phyloP scores from a whole-genome alignment of 2,329 filamentous ascomycete species.

The Sclerotinia subarctica region DNA sequence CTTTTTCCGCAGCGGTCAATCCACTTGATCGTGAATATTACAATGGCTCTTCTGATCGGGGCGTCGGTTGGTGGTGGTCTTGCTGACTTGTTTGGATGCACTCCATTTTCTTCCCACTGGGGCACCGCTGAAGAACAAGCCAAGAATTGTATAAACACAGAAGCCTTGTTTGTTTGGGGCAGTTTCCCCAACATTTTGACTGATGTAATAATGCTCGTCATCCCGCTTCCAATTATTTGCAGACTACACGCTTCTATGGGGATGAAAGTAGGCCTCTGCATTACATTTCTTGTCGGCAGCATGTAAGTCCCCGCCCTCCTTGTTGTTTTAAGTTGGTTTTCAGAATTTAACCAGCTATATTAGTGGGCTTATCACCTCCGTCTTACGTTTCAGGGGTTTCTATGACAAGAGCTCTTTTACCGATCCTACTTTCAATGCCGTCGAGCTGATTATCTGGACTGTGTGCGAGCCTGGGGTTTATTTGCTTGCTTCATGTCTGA shows the following conservation, averaged over 20 bases:
- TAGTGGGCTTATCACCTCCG: slow-evolving; percentile 8
- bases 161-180: too few species aligned
- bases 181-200: slow-evolving; percentile 13
- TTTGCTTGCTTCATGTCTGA: slow-evolving; percentile 9
- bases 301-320: neutral
- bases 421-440: neutral
- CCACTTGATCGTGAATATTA: too few species aligned
- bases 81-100: too few species aligned
- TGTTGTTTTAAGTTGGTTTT: neutral
- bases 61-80: too few species aligned
- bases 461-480: slow-evolving; percentile 5
- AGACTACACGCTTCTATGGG: neutral
- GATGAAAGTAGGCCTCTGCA: neutral
- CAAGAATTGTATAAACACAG: too few species aligned
- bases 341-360: neutral
- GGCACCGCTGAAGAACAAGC: too few species aligned
- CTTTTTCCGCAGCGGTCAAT: too few species aligned
- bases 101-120: too few species aligned
- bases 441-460: neutral
- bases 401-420: neutral
- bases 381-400: slow-evolving; percentile 8
- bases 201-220: neutral
- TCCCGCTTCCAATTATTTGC: neutral
- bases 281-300: neutral
- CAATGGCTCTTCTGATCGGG: too few species aligned